Percentiles rank a stretch among this genome's conserved stretches.
These are phyloP conservation scores for Camellia japonica DNA, from an alignment of 148 eudicot genomes.

Conservation along the genomic window DNA sequence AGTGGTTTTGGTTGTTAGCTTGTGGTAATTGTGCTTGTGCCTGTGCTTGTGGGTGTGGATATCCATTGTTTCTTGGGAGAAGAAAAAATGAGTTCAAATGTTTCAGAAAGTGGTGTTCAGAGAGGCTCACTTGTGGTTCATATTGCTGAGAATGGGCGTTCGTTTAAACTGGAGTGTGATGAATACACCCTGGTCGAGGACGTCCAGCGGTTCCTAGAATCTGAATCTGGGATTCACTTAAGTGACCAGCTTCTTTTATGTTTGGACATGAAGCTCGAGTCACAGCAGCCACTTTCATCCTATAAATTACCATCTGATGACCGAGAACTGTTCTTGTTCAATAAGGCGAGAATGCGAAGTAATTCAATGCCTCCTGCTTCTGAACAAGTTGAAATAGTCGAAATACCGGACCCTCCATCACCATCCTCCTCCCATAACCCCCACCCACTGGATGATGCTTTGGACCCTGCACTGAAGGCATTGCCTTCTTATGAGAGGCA, in stretches of 20 bases:
- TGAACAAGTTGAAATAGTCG: conserved; percentile 55
- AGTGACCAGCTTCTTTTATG: conserved; percentile 89
- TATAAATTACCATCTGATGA: conserved; percentile 81
- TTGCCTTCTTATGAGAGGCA: conserved; percentile 91
- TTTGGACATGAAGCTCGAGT: conserved; percentile 75
- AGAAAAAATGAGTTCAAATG: conserved; percentile 60
- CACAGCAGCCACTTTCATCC: conserved; percentile 55
- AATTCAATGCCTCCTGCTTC: conserved; percentile 66
- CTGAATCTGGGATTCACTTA: conserved; percentile 56
- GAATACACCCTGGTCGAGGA: conserved; percentile 66
- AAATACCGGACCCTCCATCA: conserved; percentile 50
- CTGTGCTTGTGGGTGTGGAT: neutral
- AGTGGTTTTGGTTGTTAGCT: neutral
- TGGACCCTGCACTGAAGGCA: conserved; percentile 91
- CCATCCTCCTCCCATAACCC: conserved; percentile 51
- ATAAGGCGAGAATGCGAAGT: conserved; percentile 73
- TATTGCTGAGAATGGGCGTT: conserved; percentile 92
- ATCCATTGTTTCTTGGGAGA: conserved; percentile 14
- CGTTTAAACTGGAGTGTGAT: conserved; percentile 74
- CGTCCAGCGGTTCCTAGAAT: conserved; percentile 60
- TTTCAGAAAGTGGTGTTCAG: conserved; percentile 34
- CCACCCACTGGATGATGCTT: conserved; percentile 82
- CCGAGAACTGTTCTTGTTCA: conserved; percentile 72
- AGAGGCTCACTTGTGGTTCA: conserved; percentile 75
- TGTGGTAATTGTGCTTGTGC: neutral